Conservation (phyloP, 768 basidiomycete genomes). For the Lactarius hatsudake region DNA sequence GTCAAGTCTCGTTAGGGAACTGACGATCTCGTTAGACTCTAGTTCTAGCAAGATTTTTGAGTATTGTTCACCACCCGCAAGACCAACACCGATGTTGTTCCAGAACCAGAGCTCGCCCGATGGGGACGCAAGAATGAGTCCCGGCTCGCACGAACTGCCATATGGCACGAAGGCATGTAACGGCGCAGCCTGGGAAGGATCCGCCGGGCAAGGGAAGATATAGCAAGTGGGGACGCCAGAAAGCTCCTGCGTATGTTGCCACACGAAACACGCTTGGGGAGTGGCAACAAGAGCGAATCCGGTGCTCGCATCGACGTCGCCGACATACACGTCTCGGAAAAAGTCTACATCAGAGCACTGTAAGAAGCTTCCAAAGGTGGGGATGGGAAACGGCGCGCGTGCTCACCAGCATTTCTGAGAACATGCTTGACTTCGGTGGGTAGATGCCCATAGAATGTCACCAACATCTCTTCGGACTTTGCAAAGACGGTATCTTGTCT, state of each 20-base stretch:
- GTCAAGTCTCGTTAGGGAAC: conserved; percentile 63
- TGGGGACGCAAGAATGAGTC: conserved; percentile 73
- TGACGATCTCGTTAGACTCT: conserved; percentile 55
- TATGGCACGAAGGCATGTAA: conserved; percentile 60
- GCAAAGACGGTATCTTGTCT: conserved; percentile 51
- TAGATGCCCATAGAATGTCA: conserved; percentile 63
- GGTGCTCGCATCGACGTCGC: conserved; percentile 66
- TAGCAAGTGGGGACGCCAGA: conserved; percentile 79
- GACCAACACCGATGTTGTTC: conserved; percentile 82
- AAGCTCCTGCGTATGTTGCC: conserved; percentile 75
- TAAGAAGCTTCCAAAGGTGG: background rate
- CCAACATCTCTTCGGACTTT: conserved; percentile 68
- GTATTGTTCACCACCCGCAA: conserved; percentile 75
- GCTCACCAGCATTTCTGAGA: conserved; percentile 62
- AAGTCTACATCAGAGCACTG: conserved; percentile 49
- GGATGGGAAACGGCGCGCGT: background rate
- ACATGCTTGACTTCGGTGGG: conserved; percentile 75
- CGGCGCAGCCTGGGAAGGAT: conserved; percentile 51
- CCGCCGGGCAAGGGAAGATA: conserved; percentile 68
- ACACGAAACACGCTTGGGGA: conserved; percentile 73
- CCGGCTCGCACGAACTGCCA: conserved; percentile 72
- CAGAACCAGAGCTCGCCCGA: conserved; percentile 79
- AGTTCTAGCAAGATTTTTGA: conserved; percentile 50
- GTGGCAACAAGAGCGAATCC: conserved; percentile 76
- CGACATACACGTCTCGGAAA: conserved; percentile 61